These are phyloP conservation scores for Cupressus sempervirens DNA, from an alignment of 75 land plant species.

Conservation along the genomic window DNA sequence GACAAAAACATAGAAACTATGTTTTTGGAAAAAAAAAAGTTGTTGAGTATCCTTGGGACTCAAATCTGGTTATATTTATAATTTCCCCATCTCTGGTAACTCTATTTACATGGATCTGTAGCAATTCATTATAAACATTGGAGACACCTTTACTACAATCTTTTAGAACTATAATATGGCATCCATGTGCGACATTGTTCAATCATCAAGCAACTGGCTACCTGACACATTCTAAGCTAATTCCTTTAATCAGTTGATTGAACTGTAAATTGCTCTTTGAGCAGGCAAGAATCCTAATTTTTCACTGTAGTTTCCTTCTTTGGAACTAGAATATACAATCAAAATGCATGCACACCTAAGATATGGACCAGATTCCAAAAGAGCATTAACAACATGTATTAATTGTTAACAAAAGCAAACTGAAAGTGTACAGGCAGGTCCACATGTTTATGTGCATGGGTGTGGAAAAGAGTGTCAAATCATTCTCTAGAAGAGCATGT, in stretches of 20 bases:
- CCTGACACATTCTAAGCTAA: background rate
- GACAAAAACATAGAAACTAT: background rate
- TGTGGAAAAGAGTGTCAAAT: too few species aligned
- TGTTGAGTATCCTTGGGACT: background rate
- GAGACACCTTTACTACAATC: background rate
- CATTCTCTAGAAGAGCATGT: too few species aligned
- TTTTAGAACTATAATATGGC: background rate
- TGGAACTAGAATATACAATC: background rate
- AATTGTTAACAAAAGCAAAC: background rate
- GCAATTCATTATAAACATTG: background rate
- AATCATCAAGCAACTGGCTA: background rate
- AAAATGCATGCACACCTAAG: background rate
- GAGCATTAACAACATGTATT: background rate
- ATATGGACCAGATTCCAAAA: background rate
- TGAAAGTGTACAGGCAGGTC: too few species aligned
- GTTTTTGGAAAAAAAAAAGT: background rate
- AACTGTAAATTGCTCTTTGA: background rate
- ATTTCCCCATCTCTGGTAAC: background rate
- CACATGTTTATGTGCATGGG: too few species aligned
- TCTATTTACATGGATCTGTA: background rate
- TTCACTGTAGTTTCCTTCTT: background rate
- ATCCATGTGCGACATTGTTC: background rate
- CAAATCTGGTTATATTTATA: background rate
- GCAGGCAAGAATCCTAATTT: background rate
- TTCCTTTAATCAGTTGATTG: background rate